Base-by-base conservation (phyloP, 2,329 filamentous ascomycete genomes). In the Cladosporium sp. region DNA sequence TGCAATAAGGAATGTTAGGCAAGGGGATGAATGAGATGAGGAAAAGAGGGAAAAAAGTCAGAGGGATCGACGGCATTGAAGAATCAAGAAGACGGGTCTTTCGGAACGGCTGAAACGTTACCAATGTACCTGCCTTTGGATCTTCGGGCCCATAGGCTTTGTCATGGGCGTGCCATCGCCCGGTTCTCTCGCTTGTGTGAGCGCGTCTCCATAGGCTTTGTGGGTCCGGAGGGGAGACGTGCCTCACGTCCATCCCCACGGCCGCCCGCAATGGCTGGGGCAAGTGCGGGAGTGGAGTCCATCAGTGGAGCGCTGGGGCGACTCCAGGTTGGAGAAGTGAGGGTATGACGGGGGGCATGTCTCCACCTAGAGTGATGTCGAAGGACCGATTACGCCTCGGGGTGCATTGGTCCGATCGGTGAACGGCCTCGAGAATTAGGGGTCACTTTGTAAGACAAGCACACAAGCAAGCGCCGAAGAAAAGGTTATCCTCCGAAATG, bases 251-350 rank as follows among this genome's bases (percentile, higher is more conserved):
- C 4, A 35, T 43, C 48, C 40, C 48, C 48, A 43, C 18, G 48
- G 9, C 13, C 31, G 11, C 32, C 48, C 22, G 13, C 38, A 41
- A 50, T 50, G 40, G 40, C 48, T 43, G 48, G 48, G 48, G 48
- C 16, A 50, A 31, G 43, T 43, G 48, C 38, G 48, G 40, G 48
- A 43, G 48, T 43, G 48, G 48, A 50, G 48, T 43, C 18, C 3
- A 19, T 9, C 18, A 13, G 40, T 43, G 48, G 46, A 49, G 22
- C 13, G 4, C 31, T 9, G 18, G 14, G 31, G 32, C 31, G 19
- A 34, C 40, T 28, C 40, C 40, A 43, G 40, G 38, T 43, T 43
- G 48, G 40, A 50, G 48, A 43, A 43, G 40, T 50, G 38, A 43
- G 32, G 13, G 11, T 18, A 10, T 28, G 22, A 37, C 40, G 48